Base-by-base conservation (phyloP, 495 filamentous ascomycete species). In the Hypomontagnella monticulosa region DNA sequence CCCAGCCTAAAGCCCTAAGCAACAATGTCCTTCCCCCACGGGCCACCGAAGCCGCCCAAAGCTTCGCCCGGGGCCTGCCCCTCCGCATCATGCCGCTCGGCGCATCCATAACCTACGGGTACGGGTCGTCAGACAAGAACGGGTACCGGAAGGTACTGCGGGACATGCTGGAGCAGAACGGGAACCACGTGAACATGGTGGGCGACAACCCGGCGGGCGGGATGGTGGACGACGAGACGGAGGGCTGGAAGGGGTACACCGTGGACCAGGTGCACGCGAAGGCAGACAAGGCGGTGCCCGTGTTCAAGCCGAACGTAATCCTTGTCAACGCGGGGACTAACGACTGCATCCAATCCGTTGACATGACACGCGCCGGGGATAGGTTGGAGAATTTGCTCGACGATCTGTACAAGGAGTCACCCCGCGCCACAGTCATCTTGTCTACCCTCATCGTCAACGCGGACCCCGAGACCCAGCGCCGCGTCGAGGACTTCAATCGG, bases 91-190 rank as follows among this genome's bases (percentile, higher is more conserved):
- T 85, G 66, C 79, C 81, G 1, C 70, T 86, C 0, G 82, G 84
- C 0, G 83, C 80, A 2, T 85, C 81, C 3, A 82, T 86, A 55
- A 83, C 80, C 0, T 67, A 61, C 19, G 84, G 84, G 0, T 77
- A 74, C 18, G 58, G 49, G 1, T 81, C 78, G 0, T 61, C 54
- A 0, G 75, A 79, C 61, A 61, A 66, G 4, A 84, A 84, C 66
- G 83, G 83, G 14, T 76, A 66, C 58, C 62, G 71, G 30, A 69
- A 78, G 46, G 47, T 57, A 44, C 71, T 84, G 1, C 73, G 81
- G 6, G 60, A 64, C 51, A 16, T 27, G 16, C 14, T 71, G 0
- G 59, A 52, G 11, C 7, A 18, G 3, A 18, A 40, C 41, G 68
- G 68, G 0, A 67, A 67, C 55, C 32, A 57, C 1, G 59, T 71